Conservation (phyloP, 352 stramenopile species). For the Phytophthora tubulina region DNA sequence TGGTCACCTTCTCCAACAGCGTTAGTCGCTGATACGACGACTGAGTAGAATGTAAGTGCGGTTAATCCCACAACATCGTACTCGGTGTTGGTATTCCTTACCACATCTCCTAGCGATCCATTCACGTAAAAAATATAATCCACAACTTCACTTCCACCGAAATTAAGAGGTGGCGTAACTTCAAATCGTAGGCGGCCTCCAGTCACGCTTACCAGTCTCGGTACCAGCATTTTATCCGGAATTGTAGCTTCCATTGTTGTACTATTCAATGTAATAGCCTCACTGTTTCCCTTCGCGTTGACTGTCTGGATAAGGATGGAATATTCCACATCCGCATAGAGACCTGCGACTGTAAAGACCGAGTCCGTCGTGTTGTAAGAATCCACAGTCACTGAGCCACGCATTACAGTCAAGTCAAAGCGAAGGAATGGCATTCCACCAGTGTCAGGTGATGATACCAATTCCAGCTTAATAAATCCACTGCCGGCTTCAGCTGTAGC, state of each 20-base stretch:
- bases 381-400: constrained; percentile 17
- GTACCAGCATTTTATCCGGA: constrained; percentile 31
- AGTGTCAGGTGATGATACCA: constrained; percentile 35
- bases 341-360: constrained; percentile 28
- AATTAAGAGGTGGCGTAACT: constrained; percentile 45
- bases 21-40: constrained; percentile 49
- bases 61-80: constrained; percentile 53
- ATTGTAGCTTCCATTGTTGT: constrained; percentile 36
- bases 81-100: constrained; percentile 13
- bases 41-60: constrained; percentile 37
- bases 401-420: constrained; percentile 32
- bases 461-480: constrained; percentile 39
- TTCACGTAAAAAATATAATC: constrained; percentile 48
- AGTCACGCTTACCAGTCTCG: constrained; percentile 35
- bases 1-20: constrained; percentile 32
- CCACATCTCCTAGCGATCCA: not conserved
- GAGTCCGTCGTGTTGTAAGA: constrained; percentile 31
- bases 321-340: constrained; percentile 54
- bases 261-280: not conserved
- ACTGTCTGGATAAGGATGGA: constrained; percentile 29
- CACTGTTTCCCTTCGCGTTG: constrained; percentile 45
- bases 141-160: constrained; percentile 46
- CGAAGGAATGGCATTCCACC: constrained; percentile 42
- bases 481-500: constrained; percentile 30
- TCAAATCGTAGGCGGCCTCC: constrained; percentile 47